Evolutionary conservation across 176 grass and related monocot species (phyloP), one percentile per base, ranked within the genome.

Genomic region (Oropetium thomaeum): DNA sequence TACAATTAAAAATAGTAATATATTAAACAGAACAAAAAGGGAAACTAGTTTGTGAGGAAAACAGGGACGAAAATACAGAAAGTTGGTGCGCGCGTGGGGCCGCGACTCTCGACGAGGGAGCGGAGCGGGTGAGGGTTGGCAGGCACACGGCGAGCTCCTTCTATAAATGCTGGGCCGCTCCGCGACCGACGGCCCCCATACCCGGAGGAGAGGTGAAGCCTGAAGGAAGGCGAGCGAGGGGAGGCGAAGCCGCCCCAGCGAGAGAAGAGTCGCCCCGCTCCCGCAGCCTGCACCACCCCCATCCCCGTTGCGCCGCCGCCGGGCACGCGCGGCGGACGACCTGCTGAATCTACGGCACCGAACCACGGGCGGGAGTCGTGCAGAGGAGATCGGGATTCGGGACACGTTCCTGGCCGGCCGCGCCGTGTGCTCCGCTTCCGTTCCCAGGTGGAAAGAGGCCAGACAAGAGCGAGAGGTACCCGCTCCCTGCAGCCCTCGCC

Each of bases 91-190:
- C 0, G 54, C 8, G 78, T 70, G 54, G 78, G 66, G 70, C 51
- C 69, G 39, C 60, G 43, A 75, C 29, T 45, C 62, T 37, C 49
- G 52, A 47, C 41, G 51, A 60, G 71, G 70, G 53, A 62, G 14
- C 5, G 59, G 20, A 22, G 26, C 39, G 9, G 20, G 70, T n/a
- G 42, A 44, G 79, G 73, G 85, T 82, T 82, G 79, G 73, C 65
- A 29, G 37, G 65, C 76, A 55, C 30, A 14, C 25, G 72, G 55
- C 38, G 58, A 75, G 38, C 13, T 1, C 73, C 20, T 11, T 74
- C 74, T 87, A 87, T 83, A 87, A 87, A 87, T 87, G 74, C 80
- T 44, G 69, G n/a, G 16, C 34, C 48, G 35, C 69, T 13, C 53
- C 53, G 22, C n/a, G 48, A 10, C 26, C 28, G 69, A 69, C 38